Base-by-base conservation (phyloP, 495 filamentous ascomycete species). In the Massariosphaeria phaeospora region DNA sequence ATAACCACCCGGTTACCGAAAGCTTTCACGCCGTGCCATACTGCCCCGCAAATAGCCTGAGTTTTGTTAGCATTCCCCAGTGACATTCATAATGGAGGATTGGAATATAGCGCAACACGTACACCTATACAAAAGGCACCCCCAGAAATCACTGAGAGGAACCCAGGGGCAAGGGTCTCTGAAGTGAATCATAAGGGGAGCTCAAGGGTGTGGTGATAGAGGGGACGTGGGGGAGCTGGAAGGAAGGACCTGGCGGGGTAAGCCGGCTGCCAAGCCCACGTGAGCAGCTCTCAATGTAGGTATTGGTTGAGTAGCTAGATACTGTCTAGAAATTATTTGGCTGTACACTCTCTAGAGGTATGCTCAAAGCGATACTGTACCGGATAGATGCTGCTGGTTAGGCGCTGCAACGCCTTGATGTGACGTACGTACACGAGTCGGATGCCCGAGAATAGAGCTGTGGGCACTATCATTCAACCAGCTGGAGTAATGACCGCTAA, bases 21-120 rank as follows among this genome's bases (percentile, higher is more conserved):
- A 95, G 46, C 91, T 75, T 98, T 98, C 35, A 98, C 83, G 64
- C 94, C 94, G 73, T 98, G 93, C 93, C 93, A 98, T 68, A 97
- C 83, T 52, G 70, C 64, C 35, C 93, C 93, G 65, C 93, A 93
- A 62, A 98, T 90, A 48, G 84, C 84, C 84, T 88, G 61, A 20
- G 7, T 20, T 11, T n/a, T 36, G 31, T 55, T 53, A 63, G 44
- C 58, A 59, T 52, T 26, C 10, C 23, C 41, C 9, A 24, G 27
- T 17, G 27, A 24, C n/a, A 23, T 21, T 17, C 24, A 5, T 21
- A 21, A 40, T 7, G 7, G 29, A 36, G 24, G 27, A 38, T 26
- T 30, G 10, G 21, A 39, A 17, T 15, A 25, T 38, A 23, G 35
- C 48, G 44, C 36, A 38, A 34, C 1, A 52, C 39, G 46, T 85